Evolutionary conservation across 495 filamentous ascomycete species (phyloP).

Genomic region (Aspergillus conjunctus): DNA sequence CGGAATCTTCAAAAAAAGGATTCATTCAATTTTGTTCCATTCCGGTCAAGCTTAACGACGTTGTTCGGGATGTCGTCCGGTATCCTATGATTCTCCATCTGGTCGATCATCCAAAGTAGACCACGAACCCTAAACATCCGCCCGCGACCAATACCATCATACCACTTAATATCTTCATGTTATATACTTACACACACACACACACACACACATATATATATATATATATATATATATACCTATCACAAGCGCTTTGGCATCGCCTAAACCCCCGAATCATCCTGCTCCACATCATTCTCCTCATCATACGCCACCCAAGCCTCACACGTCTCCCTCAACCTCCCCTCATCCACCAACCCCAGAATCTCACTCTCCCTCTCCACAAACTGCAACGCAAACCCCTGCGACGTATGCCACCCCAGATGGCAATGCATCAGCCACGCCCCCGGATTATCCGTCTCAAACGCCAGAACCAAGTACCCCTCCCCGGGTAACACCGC

Average conservation of each 20-base stretch:
- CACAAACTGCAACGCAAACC: conserved; percentile 50
- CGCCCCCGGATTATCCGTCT: conserved; percentile 55
- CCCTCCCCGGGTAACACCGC: conserved; percentile 55
- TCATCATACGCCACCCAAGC: conserved; percentile 21
- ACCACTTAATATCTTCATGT: too few species aligned
- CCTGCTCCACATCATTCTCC: conserved; percentile 4
- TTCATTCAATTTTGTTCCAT: too few species aligned
- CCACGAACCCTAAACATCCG: too few species aligned
- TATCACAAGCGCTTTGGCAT: background rate
- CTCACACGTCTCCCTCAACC: conserved; percentile 17
- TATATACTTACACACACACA: too few species aligned
- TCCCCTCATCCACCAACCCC: conserved; percentile 17
- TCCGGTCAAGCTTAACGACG: too few species aligned
- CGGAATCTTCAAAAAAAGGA: too few species aligned
- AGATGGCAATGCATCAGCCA: conserved; percentile 60
- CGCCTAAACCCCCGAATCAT: conserved; percentile 16
- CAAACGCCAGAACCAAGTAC: conserved; percentile 52
- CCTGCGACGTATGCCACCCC: conserved; percentile 48
- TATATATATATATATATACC: too few species aligned
- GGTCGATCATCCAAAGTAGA: too few species aligned
- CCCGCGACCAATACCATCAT: too few species aligned
- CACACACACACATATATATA: too few species aligned
- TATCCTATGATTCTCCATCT: too few species aligned
- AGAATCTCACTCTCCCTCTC: conserved; percentile 39
- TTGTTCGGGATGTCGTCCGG: too few species aligned